Percentiles rank a stretch among this genome's conserved stretches.
phyloP scores from a whole-genome alignment of 768 basidiomycete species.

The Cantharellus anzutake region DNA sequence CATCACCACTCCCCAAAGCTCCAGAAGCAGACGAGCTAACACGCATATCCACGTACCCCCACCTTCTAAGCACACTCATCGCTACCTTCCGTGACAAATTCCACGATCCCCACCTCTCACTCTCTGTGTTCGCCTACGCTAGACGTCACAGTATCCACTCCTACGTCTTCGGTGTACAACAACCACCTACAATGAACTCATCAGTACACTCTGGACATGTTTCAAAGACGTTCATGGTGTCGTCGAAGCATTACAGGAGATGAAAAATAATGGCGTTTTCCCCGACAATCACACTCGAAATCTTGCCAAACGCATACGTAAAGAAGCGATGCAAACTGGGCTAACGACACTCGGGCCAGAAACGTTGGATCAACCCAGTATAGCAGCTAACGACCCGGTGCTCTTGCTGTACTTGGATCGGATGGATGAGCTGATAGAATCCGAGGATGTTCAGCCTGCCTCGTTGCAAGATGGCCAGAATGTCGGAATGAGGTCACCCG shows the following conservation, averaged over 20 bases:
- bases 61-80: conserved; percentile 62
- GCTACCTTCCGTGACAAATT: conserved; percentile 59
- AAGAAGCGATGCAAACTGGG: conserved; percentile 19
- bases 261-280: conserved; percentile 60
- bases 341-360: too few species aligned
- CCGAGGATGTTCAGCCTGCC: too few species aligned
- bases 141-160: conserved; percentile 54
- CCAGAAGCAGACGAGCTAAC: conserved; percentile 13
- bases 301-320: conserved; percentile 41
- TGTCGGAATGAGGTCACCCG: too few species aligned
- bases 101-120: conserved; percentile 57
- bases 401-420: too few species aligned
- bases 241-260: conserved; percentile 54
- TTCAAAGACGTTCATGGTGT: conserved; percentile 73
- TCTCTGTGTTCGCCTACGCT: conserved; percentile 68
- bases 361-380: too few species aligned
- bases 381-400: too few species aligned
- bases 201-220: conserved; percentile 65
- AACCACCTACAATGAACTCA: conserved; percentile 70
- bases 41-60: conserved; percentile 50
- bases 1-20: background rate
- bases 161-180: conserved; percentile 80
- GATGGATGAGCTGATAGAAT: too few species aligned
- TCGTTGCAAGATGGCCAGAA: too few species aligned
- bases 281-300: conserved; percentile 39